A percentile compares a stretch with the other conserved stretches of the same genome.
Evolutionary conservation across 1,284 basidiomycete species (phyloP).

Genomic region (Mixia osmundae): DNA sequence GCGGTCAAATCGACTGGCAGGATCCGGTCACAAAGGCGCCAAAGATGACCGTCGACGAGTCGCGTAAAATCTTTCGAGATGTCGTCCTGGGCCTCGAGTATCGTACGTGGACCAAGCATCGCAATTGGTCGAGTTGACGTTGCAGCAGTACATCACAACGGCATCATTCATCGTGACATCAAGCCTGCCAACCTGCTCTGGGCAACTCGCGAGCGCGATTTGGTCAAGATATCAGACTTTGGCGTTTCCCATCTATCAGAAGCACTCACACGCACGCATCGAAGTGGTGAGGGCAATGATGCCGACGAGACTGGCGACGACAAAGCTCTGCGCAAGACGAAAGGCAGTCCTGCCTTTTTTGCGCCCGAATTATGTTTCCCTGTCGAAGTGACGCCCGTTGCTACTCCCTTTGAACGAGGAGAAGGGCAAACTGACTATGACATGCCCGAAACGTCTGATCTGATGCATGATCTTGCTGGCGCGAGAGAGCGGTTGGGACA

Average conservation of each 20-base stretch:
- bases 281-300: too few relatives aligned
- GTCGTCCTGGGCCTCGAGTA: conserved; percentile 84
- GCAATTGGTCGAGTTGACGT: neutral
- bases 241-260: conserved; percentile 90
- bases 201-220: conserved; percentile 43
- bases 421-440: neutral
- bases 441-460: neutral
- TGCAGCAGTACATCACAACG: conserved; percentile 57
- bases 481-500: neutral
- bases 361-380: conserved; percentile 68
- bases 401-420: conserved; percentile 3
- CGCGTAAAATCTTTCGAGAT: conserved; percentile 67
- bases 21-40: conserved; percentile 35
- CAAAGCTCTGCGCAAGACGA: conserved; percentile 71
- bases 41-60: conserved; percentile 55
- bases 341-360: conserved; percentile 90
- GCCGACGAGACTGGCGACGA: conserved; percentile 40
- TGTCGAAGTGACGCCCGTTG: conserved; percentile 16
- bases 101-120: conserved; percentile 30
- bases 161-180: conserved; percentile 98
- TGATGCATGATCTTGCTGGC: neutral
- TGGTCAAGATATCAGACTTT: conserved; percentile 94
- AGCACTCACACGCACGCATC: conserved; percentile 44
- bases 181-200: conserved; percentile 94
- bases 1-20: conserved; percentile 84